A percentile compares a stretch with the other conserved stretches of the same genome.
These are phyloP conservation scores for Beverwykella pulmonaria DNA, from an alignment of 495 filamentous ascomycete genomes.

Conservation along the genomic window DNA sequence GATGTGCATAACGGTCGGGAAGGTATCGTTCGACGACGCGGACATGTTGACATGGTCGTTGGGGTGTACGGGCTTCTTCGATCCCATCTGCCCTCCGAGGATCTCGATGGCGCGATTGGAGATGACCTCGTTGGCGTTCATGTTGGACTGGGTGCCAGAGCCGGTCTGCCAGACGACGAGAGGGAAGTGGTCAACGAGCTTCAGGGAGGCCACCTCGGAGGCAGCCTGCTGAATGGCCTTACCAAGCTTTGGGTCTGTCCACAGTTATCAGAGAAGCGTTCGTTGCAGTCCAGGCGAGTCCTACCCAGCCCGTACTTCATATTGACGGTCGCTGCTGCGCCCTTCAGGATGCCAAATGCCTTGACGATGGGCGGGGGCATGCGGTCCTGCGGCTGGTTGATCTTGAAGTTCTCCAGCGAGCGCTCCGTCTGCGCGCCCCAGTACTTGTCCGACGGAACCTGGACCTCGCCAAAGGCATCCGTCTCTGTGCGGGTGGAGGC, in stretches of 20 bases:
- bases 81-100: conserved; percentile 87
- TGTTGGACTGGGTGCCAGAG: conserved; percentile 98
- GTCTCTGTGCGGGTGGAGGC: conserved; percentile 72
- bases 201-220: conserved; percentile 87
- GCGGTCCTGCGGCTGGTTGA: conserved; percentile 98
- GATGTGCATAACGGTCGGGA: conserved; percentile 99
- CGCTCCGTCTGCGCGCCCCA: conserved; percentile 99
- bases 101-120: conserved; percentile 99
- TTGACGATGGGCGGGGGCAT: conserved; percentile 92
- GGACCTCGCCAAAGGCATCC: conserved; percentile 96
- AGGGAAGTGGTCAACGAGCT: conserved; percentile 96
- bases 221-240: conserved; percentile 94
- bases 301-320: conserved; percentile 93
- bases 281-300: conserved; percentile 23
- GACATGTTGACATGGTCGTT: conserved; percentile 99
- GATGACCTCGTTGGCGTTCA: conserved; percentile 99
- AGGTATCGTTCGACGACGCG: conserved; percentile 98
- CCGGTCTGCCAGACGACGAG: conserved; percentile 99
- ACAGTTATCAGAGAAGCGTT: conserved; percentile 21
- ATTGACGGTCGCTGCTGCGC: conserved; percentile 93
- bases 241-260: conserved; percentile 81
- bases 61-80: conserved; percentile 97
- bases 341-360: conserved; percentile 97
- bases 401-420: conserved; percentile 95
- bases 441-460: conserved; percentile 91